Conservation (phyloP, 768 basidiomycete genomes). For the Rhodosporidiobolus odoratus region DNA sequence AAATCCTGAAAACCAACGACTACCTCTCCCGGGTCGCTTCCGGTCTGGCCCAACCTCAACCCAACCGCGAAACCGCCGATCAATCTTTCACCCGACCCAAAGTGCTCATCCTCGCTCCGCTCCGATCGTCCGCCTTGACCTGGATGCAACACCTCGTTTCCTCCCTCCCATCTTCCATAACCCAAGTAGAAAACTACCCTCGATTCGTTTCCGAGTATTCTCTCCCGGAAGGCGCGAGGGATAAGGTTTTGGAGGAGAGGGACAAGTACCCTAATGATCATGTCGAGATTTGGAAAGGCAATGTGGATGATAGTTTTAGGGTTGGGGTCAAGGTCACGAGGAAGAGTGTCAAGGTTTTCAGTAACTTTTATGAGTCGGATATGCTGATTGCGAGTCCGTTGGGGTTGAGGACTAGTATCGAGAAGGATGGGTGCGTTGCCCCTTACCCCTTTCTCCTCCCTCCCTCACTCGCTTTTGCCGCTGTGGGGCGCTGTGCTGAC, state of each 20-base stretch:
- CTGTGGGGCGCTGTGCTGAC: neutral
- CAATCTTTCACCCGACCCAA: slow-evolving; percentile 98
- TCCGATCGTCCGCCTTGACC: slow-evolving; percentile 76
- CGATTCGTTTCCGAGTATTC: slow-evolving; percentile 79
- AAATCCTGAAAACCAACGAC: slow-evolving; percentile 88
- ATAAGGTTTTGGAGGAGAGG: slow-evolving; percentile 66
- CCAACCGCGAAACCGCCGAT: slow-evolving; percentile 65
- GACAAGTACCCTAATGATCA: slow-evolving; percentile 80
- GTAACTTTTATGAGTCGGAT: slow-evolving; percentile 85
- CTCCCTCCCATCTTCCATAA: slow-evolving; percentile 54
- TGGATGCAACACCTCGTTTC: slow-evolving; percentile 67
- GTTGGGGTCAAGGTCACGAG: slow-evolving; percentile 86
- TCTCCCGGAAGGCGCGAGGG: slow-evolving; percentile 68
- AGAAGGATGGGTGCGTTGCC: slow-evolving; percentile 76
- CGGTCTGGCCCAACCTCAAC: slow-evolving; percentile 54
- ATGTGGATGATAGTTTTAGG: slow-evolving; percentile 90
- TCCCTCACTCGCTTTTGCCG: neutral
- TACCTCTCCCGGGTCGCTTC: slow-evolving; percentile 65
- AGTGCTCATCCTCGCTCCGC: slow-evolving; percentile 82
- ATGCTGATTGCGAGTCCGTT: slow-evolving; percentile 89
- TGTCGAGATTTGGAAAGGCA: slow-evolving; percentile 89
- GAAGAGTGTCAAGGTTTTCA: slow-evolving; percentile 85
- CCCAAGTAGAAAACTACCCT: slow-evolving; percentile 62
- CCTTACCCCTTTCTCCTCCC: neutral
- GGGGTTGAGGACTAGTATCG: slow-evolving; percentile 81